phyloP scores from a whole-genome alignment of 78 protist species.

The Dictyostelium citrinum region DNA sequence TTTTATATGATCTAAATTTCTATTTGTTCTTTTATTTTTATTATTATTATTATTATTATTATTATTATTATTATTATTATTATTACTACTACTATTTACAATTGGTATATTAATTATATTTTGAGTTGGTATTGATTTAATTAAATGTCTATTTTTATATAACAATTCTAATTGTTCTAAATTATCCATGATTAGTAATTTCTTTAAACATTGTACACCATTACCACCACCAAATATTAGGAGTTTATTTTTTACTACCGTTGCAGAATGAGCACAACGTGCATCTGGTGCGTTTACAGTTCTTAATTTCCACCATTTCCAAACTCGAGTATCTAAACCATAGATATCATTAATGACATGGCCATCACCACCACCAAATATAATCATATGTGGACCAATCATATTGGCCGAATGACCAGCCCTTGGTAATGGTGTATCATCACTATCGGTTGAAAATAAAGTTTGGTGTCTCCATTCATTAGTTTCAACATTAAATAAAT shows the following conservation, averaged over 20 bases:
- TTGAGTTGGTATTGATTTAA: not conserved
- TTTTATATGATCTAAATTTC: constrained; percentile 2
- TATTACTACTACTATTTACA: not conserved
- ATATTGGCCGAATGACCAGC: constrained; percentile 70
- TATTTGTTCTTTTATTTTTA: not conserved
- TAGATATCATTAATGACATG: constrained; percentile 46
- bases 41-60: not conserved
- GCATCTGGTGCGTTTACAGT: constrained; percentile 29
- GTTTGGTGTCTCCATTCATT: constrained; percentile 35
- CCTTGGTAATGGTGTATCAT: constrained; percentile 44
- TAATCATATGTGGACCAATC: constrained; percentile 26
- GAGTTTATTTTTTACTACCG: constrained; percentile 13
- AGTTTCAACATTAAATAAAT: constrained; percentile 17
- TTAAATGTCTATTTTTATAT: constrained; percentile 10
- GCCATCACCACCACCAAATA: constrained; percentile 82
- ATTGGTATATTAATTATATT: not conserved
- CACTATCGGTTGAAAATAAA: not conserved
- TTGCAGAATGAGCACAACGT: constrained; percentile 63
- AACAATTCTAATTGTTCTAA: constrained; percentile 16
- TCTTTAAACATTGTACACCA: constrained; percentile 64
- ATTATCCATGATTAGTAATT: constrained; percentile 17
- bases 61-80: not conserved
- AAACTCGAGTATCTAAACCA: constrained; percentile 16
- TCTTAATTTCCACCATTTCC: constrained; percentile 64
- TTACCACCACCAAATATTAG: constrained; percentile 72